Evolutionary conservation across 805 yeast genomes (phyloP).

Genomic region (Pichia nanzhaoensis): DNA sequence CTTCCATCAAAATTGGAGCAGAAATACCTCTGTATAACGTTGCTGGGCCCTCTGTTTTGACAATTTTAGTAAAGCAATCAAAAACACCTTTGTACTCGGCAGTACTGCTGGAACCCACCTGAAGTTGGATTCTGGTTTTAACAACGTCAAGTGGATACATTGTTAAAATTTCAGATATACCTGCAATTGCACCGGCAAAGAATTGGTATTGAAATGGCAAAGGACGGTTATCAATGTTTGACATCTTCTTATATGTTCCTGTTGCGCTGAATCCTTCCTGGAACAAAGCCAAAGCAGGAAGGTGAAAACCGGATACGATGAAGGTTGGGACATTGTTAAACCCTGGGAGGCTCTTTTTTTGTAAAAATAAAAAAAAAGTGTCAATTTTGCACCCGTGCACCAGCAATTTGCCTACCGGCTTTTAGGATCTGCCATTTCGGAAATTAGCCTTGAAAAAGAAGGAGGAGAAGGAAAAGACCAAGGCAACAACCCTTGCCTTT

Average conservation of each 20-base stretch:
- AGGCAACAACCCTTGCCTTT: no score
- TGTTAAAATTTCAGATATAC: constrained; percentile 89
- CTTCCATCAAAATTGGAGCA: constrained; percentile 98
- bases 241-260: neutral
- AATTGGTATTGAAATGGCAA: constrained; percentile 91
- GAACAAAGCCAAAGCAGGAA: no score
- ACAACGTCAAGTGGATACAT: constrained; percentile 98
- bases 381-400: no score
- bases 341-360: no score
- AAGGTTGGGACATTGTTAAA: no score
- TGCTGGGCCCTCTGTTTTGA: constrained; percentile 76
- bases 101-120: constrained; percentile 45
- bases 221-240: constrained; percentile 31
- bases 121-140: constrained; percentile 92
- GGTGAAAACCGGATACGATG: no score
- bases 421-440: no score
- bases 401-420: no score
- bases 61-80: constrained; percentile 77
- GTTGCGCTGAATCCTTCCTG: no score
- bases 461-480: no score
- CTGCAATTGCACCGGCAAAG: constrained; percentile 88
- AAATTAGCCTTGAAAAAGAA: no score
- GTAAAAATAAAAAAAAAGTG: no score
- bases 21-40: constrained; percentile 88
- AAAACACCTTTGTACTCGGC: constrained; percentile 77